Conservation (phyloP, 129 eudicot genomes). For the Helianthus annuus region DNA sequence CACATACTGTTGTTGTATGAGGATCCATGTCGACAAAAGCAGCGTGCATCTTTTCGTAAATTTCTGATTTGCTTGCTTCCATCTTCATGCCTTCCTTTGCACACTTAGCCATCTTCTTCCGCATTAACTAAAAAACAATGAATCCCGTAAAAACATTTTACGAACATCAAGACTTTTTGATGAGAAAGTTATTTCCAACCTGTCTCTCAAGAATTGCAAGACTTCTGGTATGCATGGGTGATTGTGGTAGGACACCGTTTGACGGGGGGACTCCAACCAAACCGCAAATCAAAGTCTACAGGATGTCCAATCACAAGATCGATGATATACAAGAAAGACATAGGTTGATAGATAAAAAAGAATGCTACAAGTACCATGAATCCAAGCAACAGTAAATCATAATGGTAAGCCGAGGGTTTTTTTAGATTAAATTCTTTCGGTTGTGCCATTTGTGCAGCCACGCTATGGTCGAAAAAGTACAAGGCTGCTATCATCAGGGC, state of each 20-base stretch:
- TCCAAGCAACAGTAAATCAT: conserved; percentile 81
- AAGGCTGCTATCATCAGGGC: conserved; percentile 90
- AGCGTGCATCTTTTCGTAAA: conserved; percentile 79
- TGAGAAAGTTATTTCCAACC: conserved; percentile 29
- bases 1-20: conserved; percentile 55
- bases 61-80: conserved; percentile 64
- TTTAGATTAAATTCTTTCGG: conserved; percentile 88
- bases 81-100: conserved; percentile 77
- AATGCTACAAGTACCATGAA: conserved; percentile 57
- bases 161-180: background rate
- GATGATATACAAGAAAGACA: background rate
- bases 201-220: conserved; percentile 74
- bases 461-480: conserved; percentile 97
- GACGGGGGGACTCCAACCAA: conserved; percentile 90
- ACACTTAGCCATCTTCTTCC: conserved; percentile 71
- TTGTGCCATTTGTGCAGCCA: conserved; percentile 96
- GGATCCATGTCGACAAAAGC: conserved; percentile 81
- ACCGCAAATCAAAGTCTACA: conserved; percentile 79
- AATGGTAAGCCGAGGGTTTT: conserved; percentile 90
- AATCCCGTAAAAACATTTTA: conserved; percentile 1
- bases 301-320: conserved; percentile 5
- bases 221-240: conserved; percentile 91
- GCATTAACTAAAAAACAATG: conserved; percentile 51
- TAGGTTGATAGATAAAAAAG: background rate
- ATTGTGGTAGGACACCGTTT: conserved; percentile 86